Percentiles rank a stretch among this genome's conserved stretches.
Evolutionary conservation across 2,329 filamentous ascomycete genomes (phyloP).

Genomic region (Botryotinia narcissicola): DNA sequence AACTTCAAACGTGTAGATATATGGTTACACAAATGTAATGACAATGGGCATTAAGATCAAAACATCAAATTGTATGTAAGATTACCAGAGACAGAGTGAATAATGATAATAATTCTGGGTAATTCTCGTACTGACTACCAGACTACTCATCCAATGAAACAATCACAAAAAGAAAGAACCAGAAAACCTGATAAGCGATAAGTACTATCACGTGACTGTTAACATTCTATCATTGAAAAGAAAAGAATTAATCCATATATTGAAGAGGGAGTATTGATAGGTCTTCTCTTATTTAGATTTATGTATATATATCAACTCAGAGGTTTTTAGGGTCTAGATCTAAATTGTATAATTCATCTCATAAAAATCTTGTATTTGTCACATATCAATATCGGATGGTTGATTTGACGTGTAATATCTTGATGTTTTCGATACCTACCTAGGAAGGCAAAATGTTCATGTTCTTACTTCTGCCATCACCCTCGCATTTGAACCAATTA

Average conservation of each 20-base stretch:
- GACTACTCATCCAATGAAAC: neutral
- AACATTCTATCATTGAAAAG: neutral
- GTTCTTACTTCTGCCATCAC: neutral
- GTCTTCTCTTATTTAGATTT: neutral
- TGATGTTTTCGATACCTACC: no score
- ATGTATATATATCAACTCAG: no score
- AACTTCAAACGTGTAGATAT: neutral
- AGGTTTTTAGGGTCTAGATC: no score
- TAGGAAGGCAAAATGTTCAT: no score
- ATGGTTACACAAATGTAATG: no score
- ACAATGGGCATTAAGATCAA: neutral
- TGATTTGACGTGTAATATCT: no score
- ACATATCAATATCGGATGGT: no score
- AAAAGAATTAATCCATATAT: neutral
- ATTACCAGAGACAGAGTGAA: neutral
- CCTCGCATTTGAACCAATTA: neutral
- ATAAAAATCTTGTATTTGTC: no score
- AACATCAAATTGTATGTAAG: neutral
- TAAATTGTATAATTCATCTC: neutral
- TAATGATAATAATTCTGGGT: neutral
- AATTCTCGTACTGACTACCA: neutral
- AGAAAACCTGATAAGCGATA: neutral
- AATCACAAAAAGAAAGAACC: neutral
- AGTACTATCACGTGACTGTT: neutral
- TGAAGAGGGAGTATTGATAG: neutral